A percentile compares a stretch with the other conserved stretches of the same genome.
Evolutionary conservation across 129 eudicot species (phyloP).

Genomic region (Calendula officinalis): DNA sequence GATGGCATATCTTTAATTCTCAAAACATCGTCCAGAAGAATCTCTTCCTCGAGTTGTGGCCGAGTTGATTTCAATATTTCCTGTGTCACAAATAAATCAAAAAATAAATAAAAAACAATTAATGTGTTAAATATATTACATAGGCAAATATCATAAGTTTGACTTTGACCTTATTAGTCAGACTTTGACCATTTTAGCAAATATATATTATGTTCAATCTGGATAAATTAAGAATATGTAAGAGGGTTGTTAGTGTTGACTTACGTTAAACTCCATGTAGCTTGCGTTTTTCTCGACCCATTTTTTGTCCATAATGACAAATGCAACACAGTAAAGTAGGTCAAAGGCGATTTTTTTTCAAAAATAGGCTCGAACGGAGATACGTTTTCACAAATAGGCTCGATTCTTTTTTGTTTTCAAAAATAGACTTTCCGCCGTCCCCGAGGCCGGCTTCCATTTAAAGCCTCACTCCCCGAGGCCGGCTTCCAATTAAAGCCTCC

Average conservation of each 20-base stretch:
- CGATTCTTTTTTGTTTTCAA: too few species aligned
- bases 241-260: conserved; percentile 28
- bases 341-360: conserved; percentile 24
- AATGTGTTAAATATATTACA: too few species aligned
- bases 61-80: conserved; percentile 59
- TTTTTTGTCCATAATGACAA: conserved; percentile 76
- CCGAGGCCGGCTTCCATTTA: too few species aligned
- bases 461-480: too few species aligned
- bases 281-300: conserved; percentile 81
- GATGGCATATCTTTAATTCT: conserved; percentile 94
- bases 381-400: too few species aligned
- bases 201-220: conserved; percentile 12
- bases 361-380: too few species aligned
- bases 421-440: too few species aligned
- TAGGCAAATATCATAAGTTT: conserved; percentile 1
- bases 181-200: background rate
- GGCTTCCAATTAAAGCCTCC: too few species aligned
- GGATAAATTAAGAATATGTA: background rate
- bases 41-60: conserved; percentile 75
- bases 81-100: conserved; percentile 27
- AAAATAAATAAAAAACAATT: background rate
- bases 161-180: conserved; percentile 1
- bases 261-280: conserved; percentile 94
- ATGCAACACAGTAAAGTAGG: conserved; percentile 84
- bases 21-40: conserved; percentile 66